Evolutionary conservation across 305 asterid species (phyloP).

Genomic region (Rubia peregrina): DNA sequence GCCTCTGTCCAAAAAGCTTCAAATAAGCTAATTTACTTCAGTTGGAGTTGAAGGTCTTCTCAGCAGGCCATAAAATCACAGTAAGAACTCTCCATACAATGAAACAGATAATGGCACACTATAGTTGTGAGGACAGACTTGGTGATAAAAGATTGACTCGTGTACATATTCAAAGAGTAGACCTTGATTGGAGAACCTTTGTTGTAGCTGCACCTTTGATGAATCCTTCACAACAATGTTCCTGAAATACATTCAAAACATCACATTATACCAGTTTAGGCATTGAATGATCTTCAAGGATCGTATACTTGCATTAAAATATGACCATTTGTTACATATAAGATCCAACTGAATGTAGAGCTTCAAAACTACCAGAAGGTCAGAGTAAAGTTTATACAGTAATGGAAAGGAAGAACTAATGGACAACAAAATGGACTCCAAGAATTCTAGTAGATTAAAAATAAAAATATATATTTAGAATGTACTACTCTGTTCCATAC

Average conservation of each 20-base stretch:
- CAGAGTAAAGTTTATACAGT: neutral
- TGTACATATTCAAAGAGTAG: conserved; percentile 15
- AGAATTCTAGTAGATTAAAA: neutral
- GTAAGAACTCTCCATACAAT: neutral
- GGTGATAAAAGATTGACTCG: neutral
- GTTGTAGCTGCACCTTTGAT: conserved; percentile 56
- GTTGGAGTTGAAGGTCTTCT: neutral
- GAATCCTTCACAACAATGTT: conserved; percentile 52
- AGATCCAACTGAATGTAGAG: neutral
- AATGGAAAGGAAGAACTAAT: neutral
- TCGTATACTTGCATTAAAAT: neutral
- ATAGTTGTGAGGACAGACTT: neutral
- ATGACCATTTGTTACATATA: neutral
- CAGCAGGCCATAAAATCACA: neutral
- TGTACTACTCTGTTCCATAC: neutral
- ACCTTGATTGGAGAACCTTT: conserved; percentile 56
- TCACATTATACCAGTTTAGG: conserved; percentile 14
- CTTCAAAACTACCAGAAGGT: neutral
- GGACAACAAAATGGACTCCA: neutral
- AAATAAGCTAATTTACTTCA: neutral
- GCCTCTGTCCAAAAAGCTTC: neutral
- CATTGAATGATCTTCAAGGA: conserved; percentile 8
- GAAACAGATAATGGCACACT: neutral
- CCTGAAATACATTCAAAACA: conserved; percentile 42
- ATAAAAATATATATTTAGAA: too few species aligned